phyloP scores from a whole-genome alignment of 768 basidiomycete species.

The Phanerodontia chrysosporium region DNA sequence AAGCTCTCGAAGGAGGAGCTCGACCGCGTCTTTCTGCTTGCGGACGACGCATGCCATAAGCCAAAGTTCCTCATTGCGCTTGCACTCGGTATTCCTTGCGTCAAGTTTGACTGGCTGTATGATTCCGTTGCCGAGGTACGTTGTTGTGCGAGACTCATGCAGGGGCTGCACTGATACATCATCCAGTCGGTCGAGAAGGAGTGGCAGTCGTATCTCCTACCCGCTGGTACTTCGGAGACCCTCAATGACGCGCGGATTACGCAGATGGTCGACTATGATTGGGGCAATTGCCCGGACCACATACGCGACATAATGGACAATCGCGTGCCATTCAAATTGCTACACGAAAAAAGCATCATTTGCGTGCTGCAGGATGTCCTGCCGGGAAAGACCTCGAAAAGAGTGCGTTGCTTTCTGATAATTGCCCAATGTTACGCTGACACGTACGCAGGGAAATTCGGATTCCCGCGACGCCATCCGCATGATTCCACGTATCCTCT shows the following conservation, averaged over 20 bases:
- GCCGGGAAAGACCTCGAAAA: conserved; percentile 32
- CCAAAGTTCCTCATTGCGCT: conserved; percentile 80
- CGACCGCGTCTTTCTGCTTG: conserved; percentile 59
- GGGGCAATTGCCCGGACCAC: conserved; percentile 47
- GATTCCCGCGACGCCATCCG: conserved; percentile 30
- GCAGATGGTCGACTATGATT: conserved; percentile 45
- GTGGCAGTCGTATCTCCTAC: conserved; percentile 61
- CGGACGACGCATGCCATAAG: conserved; percentile 63
- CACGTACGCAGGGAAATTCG: neutral
- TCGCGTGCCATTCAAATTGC: conserved; percentile 51
- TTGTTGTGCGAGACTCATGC: no score
- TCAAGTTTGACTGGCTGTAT: conserved; percentile 55
- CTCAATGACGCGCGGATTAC: conserved; percentile 40
- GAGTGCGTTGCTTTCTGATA: conserved; percentile 25
- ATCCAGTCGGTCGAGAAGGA: conserved; percentile 27
- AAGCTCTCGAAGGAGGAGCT: conserved; percentile 39
- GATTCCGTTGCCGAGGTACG: conserved; percentile 31
- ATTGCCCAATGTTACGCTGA: no score
- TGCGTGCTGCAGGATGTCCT: conserved; percentile 58
- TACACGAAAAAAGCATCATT: conserved; percentile 50
- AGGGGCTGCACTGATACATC: no score
- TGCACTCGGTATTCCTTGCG: conserved; percentile 81
- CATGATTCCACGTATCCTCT: conserved; percentile 58
- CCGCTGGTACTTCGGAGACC: conserved; percentile 43
- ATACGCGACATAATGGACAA: conserved; percentile 58